These are phyloP conservation scores for Rutstroemia sp. DNA, from an alignment of 2,329 filamentous ascomycete species.

Conservation along the genomic window DNA sequence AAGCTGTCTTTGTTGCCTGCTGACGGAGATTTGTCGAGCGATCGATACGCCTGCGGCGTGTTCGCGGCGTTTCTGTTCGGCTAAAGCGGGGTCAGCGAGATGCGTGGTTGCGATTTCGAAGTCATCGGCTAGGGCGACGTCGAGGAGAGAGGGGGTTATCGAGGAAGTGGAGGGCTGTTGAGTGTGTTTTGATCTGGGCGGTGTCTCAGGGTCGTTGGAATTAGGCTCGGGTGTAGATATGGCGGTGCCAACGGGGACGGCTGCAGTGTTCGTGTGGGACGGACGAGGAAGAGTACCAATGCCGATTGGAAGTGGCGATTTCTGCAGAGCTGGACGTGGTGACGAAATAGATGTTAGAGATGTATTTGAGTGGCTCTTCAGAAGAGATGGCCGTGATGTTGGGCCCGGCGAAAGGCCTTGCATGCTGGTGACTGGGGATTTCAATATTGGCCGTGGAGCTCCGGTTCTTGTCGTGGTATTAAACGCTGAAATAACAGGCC, in stretches of 20 bases:
- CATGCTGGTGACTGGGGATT: not conserved
- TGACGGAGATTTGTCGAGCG: slow-evolving; percentile 60
- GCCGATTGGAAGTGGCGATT: not conserved
- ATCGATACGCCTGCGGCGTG: slow-evolving; percentile 59
- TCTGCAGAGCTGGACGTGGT: not conserved
- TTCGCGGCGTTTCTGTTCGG: slow-evolving; percentile 36
- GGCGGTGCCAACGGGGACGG: not conserved
- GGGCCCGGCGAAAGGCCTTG: not conserved
- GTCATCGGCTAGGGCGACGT: not conserved
- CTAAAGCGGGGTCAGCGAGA: not conserved
- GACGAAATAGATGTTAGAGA: not conserved
- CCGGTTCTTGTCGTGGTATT: not conserved
- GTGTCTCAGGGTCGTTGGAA: too few relatives aligned
- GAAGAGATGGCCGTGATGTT: not conserved
- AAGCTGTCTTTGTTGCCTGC: slow-evolving; percentile 52
- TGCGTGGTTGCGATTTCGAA: not conserved
- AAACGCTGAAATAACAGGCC: slow-evolving; percentile 2
- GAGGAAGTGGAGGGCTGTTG: not conserved
- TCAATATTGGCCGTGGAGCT: not conserved
- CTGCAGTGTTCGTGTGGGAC: not conserved
- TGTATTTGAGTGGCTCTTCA: not conserved
- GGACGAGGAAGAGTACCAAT: not conserved
- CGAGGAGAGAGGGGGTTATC: not conserved
- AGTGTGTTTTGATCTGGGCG: too few relatives aligned
- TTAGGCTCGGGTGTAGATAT: too few relatives aligned